Base-by-base conservation (phyloP, 1,284 basidiomycete species). In the Trichosporon coremiiforme region DNA sequence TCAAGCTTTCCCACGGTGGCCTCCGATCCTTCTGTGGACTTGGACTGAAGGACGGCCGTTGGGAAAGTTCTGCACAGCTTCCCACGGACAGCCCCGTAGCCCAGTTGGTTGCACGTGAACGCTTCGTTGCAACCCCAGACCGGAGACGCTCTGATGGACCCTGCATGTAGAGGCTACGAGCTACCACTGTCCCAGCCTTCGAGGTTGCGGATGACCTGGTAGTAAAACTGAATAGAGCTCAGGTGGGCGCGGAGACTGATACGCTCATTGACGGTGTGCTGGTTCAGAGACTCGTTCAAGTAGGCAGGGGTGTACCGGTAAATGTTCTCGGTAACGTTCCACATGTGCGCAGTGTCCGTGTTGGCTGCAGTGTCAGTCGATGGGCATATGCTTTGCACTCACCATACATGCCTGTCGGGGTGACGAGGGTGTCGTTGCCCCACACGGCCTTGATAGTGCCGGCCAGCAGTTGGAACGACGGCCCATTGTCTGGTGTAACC, bases 251-350 rank as follows among this genome's bases (percentile, higher is more conserved):
- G 71, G 22, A 82, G 74, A 53, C 76, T 77, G 72, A 83, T 80
- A 33, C 80, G 74, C 79, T 86, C 86, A 70, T 87, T 79, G 29
- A 86, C 85, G 0, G 86, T 86, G 72, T 87, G 86, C 20, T 83
- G 79, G 65, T 83, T 80, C 29, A 80, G 71, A 64, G 82, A 77
- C 66, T 80, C 76, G n/a, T 66, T 74, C 72, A 81, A 72, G 4
- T 78, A 64, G 20, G 80, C 82, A 10, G 82, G 83, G 0, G 81
- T 79, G 76, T 83, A 86, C 12, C 86, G 79, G 76, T 85, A 87
- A 64, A 87, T 82, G 68, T 82, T 79, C 41, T 78, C 69, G 0
- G 85, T 84, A 2, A 86, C 68, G 38, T 80, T 76, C 85, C 85
- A 85, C 74, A 76, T 76, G 13, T 66, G 71, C 67, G 81, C 79